Percentiles rank a stretch among this genome's conserved stretches.
These are phyloP conservation scores for Vitis amurensis DNA, from an alignment of 164 flowering plant genomes.

Conservation along the genomic window DNA sequence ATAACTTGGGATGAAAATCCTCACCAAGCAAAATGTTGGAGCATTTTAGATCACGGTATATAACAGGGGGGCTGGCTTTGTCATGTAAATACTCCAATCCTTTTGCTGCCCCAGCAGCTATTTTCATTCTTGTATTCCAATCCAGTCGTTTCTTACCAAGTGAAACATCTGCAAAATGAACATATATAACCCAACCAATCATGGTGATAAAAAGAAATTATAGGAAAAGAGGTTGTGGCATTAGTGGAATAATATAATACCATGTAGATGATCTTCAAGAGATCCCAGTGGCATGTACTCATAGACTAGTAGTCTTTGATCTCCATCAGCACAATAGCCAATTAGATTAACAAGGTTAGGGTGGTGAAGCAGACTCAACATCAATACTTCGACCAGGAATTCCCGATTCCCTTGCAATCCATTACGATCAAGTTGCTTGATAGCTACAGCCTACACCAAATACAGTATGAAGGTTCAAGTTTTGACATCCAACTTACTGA, in stretches of 20 bases:
- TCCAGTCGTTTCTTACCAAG: conserved; percentile 31
- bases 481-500: neutral
- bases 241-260: conserved; percentile 5
- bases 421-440: conserved; percentile 42
- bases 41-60: conserved; percentile 42
- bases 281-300: conserved; percentile 45
- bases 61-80: conserved; percentile 40
- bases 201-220: neutral
- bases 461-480: conserved; percentile 1
- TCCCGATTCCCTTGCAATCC: conserved; percentile 46
- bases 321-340: conserved; percentile 52
- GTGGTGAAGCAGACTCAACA: conserved; percentile 43
- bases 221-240: neutral
- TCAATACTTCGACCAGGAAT: conserved; percentile 43
- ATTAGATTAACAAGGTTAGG: conserved; percentile 40
- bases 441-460: conserved; percentile 30
- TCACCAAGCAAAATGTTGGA: conserved; percentile 40
- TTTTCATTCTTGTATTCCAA: conserved; percentile 45
- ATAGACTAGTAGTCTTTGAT: conserved; percentile 43
- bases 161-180: conserved; percentile 24
- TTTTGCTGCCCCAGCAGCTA: conserved; percentile 44
- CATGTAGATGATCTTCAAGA: conserved; percentile 43
- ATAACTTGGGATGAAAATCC: conserved; percentile 36
- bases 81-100: conserved; percentile 44
- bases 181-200: neutral